phyloP scores from a whole-genome alignment of 805 yeast genomes.

The Isabelozyma rhagii region DNA sequence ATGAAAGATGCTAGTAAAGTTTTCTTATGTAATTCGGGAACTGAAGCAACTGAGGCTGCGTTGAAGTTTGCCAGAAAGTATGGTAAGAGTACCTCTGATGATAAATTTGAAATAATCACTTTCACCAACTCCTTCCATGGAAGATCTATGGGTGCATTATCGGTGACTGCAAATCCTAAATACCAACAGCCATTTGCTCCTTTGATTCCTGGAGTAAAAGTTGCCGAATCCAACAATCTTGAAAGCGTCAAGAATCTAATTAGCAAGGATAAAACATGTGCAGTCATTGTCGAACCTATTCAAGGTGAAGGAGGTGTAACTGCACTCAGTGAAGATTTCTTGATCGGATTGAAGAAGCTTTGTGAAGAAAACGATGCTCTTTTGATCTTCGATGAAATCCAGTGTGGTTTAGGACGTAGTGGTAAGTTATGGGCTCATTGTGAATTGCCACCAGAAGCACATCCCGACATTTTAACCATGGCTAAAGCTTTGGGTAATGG shows the following conservation, averaged over 20 bases:
- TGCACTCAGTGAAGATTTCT: conserved; percentile 60
- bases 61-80: conserved; percentile 70
- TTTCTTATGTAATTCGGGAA: conserved; percentile 57
- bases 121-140: conserved; percentile 93
- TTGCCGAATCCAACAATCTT: conserved; percentile 61
- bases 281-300: conserved; percentile 92
- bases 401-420: conserved; percentile 92
- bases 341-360: conserved; percentile 59
- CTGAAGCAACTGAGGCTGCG: conserved; percentile 60
- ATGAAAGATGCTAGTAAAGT: conserved; percentile 79
- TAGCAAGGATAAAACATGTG: conserved; percentile 66
- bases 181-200: conserved; percentile 92
- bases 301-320: conserved; percentile 98
- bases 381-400: conserved; percentile 92
- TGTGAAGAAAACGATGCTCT: conserved; percentile 70
- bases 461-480: conserved; percentile 90
- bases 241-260: conserved; percentile 56
- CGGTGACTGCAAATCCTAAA: conserved; percentile 90
- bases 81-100: conserved; percentile 54
- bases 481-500: conserved; percentile 98
- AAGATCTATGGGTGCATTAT: conserved; percentile 87
- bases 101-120: conserved; percentile 77
- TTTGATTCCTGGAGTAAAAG: conserved; percentile 81
- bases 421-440: conserved; percentile 94
- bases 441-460: conserved; percentile 69